phyloP scores from a whole-genome alignment of 768 basidiomycete genomes.

The Suillus variegatus region DNA sequence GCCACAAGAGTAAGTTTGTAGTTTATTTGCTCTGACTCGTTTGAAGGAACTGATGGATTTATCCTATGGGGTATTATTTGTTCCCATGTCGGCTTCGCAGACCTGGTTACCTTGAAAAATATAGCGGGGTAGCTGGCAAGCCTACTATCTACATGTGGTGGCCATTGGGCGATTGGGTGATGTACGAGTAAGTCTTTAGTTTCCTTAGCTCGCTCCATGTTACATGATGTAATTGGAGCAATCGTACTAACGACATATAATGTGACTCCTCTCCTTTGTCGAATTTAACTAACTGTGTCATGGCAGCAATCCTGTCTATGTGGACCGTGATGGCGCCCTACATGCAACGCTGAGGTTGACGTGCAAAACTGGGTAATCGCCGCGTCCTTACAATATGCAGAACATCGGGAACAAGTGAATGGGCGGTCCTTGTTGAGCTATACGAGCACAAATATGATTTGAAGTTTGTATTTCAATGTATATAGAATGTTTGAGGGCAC shows the following conservation, averaged over 20 bases:
- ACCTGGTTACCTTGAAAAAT: not conserved
- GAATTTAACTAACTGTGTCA: not conserved
- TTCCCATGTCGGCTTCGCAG: not conserved
- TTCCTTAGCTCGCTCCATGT: not conserved
- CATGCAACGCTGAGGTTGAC: not conserved
- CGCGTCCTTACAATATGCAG: no score
- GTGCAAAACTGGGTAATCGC: not conserved
- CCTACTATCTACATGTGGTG: rapidly evolving
- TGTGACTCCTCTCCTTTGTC: not conserved
- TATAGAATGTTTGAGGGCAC: no score
- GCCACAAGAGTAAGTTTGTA: not conserved
- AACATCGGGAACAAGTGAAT: not conserved
- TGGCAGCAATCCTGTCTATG: not conserved
- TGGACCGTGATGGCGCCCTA: not conserved
- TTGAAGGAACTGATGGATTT: not conserved
- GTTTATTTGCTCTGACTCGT: not conserved
- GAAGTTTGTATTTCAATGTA: no score
- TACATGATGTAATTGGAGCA: not conserved
- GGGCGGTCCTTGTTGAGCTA: not conserved
- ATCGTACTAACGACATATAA: not conserved
- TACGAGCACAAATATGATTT: not conserved
- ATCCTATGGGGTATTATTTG: not conserved
- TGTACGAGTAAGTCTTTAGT: not conserved
- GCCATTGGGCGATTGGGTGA: not conserved
- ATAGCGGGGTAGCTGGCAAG: not conserved